phyloP scores from a whole-genome alignment of 768 basidiomycete genomes.

The Cystobasidiopsis lactophilus region DNA sequence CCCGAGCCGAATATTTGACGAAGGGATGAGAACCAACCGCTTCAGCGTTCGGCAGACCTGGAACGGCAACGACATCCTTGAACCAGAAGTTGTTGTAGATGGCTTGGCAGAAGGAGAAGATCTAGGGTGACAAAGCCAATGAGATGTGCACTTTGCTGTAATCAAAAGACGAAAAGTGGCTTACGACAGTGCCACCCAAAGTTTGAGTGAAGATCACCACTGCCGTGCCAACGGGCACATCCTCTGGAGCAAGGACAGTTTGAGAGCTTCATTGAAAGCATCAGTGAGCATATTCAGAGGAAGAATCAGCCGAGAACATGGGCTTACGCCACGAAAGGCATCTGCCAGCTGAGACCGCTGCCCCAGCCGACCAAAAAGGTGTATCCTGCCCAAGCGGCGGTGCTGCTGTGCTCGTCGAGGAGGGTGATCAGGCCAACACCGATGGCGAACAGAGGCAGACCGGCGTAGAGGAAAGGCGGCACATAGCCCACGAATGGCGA shows the following conservation, averaged over 20 bases:
- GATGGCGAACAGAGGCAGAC: not conserved
- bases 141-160: too few relatives aligned
- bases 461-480: not conserved
- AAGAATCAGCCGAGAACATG: too few relatives aligned
- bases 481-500: constrained; percentile 2
- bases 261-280: too few relatives aligned
- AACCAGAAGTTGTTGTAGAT: too few relatives aligned
- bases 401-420: constrained; percentile 4
- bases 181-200: not conserved
- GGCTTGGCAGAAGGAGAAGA: too few relatives aligned
- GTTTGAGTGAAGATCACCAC: constrained; percentile 3
- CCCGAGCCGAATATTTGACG: too few relatives aligned
- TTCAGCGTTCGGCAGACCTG: too few relatives aligned
- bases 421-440: not conserved
- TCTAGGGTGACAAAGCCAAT: too few relatives aligned
- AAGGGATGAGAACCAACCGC: too few relatives aligned
- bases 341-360: not conserved
- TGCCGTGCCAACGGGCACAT: not conserved
- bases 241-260: not conserved
- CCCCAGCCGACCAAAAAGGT: not conserved
- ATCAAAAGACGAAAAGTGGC: too few relatives aligned
- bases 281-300: too few relatives aligned
- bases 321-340: constrained; percentile 2
- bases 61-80: too few relatives aligned
- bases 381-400: constrained; percentile 1